Percentiles rank a stretch among this genome's conserved stretches.
phyloP scores from a whole-genome alignment of 305 asterid species.

The Petunia hybrid region DNA sequence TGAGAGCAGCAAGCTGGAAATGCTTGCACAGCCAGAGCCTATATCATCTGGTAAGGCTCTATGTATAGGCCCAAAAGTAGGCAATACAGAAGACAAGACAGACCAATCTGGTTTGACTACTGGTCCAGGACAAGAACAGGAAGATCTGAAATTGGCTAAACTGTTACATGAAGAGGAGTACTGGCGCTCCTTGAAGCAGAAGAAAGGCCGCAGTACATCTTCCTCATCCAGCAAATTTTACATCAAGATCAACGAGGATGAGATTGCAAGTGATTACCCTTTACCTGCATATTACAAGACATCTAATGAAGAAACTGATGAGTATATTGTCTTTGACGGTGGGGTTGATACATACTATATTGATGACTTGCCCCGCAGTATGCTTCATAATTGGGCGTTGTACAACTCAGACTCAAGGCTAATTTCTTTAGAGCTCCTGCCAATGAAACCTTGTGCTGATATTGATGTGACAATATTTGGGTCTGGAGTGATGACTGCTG shows the following conservation, averaged over 20 bases:
- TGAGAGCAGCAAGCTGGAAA: slow-evolving; percentile 53
- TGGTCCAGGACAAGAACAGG: slow-evolving; percentile 63
- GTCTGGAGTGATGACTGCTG: slow-evolving; percentile 83
- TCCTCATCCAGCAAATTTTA: slow-evolving; percentile 72
- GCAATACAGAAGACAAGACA: slow-evolving; percentile 45
- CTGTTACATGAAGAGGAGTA: slow-evolving; percentile 82
- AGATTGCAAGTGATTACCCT: slow-evolving; percentile 96
- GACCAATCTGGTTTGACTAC: slow-evolving; percentile 40
- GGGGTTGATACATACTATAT: slow-evolving; percentile 56
- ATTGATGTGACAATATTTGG: slow-evolving; percentile 93
- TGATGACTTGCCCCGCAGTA: slow-evolving; percentile 77
- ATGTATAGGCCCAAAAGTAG: slow-evolving; percentile 58
- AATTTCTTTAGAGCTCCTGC: slow-evolving; percentile 92
- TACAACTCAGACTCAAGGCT: slow-evolving; percentile 93
- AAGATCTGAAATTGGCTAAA: slow-evolving; percentile 79
- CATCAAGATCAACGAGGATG: slow-evolving; percentile 95
- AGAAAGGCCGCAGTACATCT: slow-evolving; percentile 58
- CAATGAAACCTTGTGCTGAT: slow-evolving; percentile 89
- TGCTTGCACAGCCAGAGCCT: slow-evolving; percentile 49
- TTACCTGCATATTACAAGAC: slow-evolving; percentile 89
- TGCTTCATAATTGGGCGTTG: slow-evolving; percentile 94
- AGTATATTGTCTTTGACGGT: slow-evolving; percentile 81
- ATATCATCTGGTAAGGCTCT: slow-evolving; percentile 53
- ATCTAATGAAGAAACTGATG: slow-evolving; percentile 80
- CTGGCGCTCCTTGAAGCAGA: slow-evolving; percentile 87